Evolutionary conservation across 2,329 filamentous ascomycete species (phyloP), one percentile per base, ranked within the genome.

Genomic region (Gnomoniopsis sp.): DNA sequence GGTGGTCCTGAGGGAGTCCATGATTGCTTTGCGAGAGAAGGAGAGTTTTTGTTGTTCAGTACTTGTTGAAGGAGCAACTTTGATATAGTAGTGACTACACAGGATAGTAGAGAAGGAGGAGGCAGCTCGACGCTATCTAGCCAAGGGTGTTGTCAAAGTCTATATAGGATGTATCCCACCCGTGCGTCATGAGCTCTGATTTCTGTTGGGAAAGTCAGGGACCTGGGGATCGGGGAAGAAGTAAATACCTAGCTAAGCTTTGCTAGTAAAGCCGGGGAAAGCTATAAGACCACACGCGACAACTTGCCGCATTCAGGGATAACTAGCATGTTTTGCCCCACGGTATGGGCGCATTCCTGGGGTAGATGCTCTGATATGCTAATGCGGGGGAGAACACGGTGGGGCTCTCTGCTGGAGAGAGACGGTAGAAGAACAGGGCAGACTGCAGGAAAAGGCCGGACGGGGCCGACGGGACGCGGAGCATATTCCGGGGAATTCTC

Each of bases 1-100:
- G 36, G 59, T 46, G 26, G 60, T 56, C 26, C 58, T 65, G 48
- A 54, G 54, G 17, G 59, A 52, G 43, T 62, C 58, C 60, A 62
- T 62, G 22, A 11, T 59, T n/a, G 33, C 41, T 17, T 49, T 48
- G n/a, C n/a, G n/a, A n/a, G n/a, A n/a, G 14, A 15, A n/a, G 6
- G 36, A 7, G 14, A n/a, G 12, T 15, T 6, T n/a, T 15, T 4
- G 3, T 41, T 15, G 12, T 4, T 41, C 3, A 3, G 36, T 14
- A 15, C 21, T 47, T n/a, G 6, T 41, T 11, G 33, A 6, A 33
- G 19, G 10, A 12, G 19, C 2, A 26, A 19, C 12, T 8, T 3
- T 30, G 36, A 41, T 6, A n/a, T 19, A 4, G 41, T 4, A 11
- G 8, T 44, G 41, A 36, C n/a, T 4, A 21, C 8, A 44, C 15